Base-by-base conservation (phyloP, 208 protist genomes). In the Herpetomonas tarakana region DNA sequence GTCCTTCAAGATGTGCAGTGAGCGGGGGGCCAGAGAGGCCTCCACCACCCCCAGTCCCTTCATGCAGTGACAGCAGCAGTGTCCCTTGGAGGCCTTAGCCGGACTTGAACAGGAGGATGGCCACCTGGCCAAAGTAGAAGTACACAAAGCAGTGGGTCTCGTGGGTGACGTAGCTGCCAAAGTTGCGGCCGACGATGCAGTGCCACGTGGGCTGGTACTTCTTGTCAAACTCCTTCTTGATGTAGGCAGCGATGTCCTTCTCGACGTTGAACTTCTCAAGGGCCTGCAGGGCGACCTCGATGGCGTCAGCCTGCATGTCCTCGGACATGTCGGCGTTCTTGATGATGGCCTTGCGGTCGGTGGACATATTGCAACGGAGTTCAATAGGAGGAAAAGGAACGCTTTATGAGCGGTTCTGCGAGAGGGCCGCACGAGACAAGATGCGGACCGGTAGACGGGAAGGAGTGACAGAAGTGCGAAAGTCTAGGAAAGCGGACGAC, bases 201-300 rank as follows among this genome's bases (percentile, higher is more conserved):
- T 99, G 99, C 98, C 98, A 99, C n/a, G 98, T 99, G n/a, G 98
- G 98, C 81, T 98, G 91, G 85, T 99, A 99, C 76, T 99, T 99
- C 76, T 99, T 99, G 74, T 99, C 98, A 76, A 98, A 98, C 62
- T 98, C 98, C 92, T 99, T 99, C 89, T 99, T 99, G 68, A 99
- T 99, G 84, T 98, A 99, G 6, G 96, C 97, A 3, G 99, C 98
- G 65, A 99, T 99, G 76, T 99, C 99, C 80, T 99, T 99, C 80
- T 99, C 98, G 61, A 99, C 97, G 79, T 97, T 99, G 88, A 98
- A 98, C 66, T 99, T 98, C 76, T 99, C 98, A 47, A 99, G 82
- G 12, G 98, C 98, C 71, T 98, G 88, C 16, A 93, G 95, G 14
- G 98, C 92, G 52, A 92, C 89, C 58, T 99, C 98, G 62, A 99